phyloP scores from a whole-genome alignment of 306 rosid species.

The Prunus dulcis region DNA sequence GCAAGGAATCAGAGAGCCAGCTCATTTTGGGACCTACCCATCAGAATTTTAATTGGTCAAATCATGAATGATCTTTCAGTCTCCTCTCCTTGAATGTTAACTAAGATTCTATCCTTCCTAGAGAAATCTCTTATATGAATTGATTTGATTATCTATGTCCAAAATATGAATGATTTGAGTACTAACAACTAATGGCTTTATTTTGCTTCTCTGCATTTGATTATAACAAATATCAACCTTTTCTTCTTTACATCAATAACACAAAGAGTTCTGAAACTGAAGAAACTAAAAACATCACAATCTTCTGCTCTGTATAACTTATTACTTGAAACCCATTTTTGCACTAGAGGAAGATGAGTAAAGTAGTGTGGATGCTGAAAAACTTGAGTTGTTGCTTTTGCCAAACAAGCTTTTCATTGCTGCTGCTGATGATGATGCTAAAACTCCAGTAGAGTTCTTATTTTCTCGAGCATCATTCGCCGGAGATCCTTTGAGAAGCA shows the following conservation, averaged over 20 bases:
- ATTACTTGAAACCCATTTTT: conserved; percentile 28
- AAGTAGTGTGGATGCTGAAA: conserved; percentile 62
- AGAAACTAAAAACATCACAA: conserved; percentile 13
- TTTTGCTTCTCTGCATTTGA: conserved; percentile 14
- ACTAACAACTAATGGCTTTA: conserved; percentile 5
- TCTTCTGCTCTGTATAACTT: not conserved
- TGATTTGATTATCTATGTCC: conserved; percentile 6
- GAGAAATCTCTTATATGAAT: not conserved
- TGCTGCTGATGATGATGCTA: conserved; percentile 47
- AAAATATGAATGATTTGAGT: not conserved
- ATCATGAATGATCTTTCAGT: conserved; percentile 7
- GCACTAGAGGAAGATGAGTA: conserved; percentile 37
- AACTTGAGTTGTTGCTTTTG: conserved; percentile 58
- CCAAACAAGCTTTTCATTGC: conserved; percentile 41
- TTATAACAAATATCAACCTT: conserved; percentile 26
- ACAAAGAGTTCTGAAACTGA: conserved; percentile 12
- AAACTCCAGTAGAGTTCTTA: conserved; percentile 33
- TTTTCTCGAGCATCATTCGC: conserved; percentile 28
- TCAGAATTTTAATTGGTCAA: conserved; percentile 11
- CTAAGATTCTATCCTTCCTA: conserved; percentile 5
- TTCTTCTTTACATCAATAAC: conserved; percentile 30
- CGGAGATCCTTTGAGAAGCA: conserved; percentile 72
- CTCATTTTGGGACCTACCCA: conserved; percentile 15
- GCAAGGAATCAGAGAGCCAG: conserved; percentile 14
- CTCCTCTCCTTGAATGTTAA: not conserved